Evolutionary conservation across 495 filamentous ascomycete species (phyloP).

Genomic region (Cryomyces minteri): DNA sequence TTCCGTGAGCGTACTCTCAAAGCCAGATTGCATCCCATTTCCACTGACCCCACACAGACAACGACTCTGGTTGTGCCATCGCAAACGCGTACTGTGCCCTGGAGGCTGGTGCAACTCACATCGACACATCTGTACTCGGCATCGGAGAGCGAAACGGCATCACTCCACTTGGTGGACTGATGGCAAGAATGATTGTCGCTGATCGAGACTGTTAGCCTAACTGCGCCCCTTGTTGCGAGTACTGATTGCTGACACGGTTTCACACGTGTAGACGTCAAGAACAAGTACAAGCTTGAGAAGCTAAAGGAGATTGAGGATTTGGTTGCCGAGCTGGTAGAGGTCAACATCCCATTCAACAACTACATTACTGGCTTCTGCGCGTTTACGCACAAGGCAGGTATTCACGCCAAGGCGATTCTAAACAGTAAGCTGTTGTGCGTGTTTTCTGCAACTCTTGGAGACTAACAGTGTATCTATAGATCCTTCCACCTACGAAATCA

Average conservation of each 20-base stretch:
- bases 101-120: slow-evolving; percentile 55
- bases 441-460: no score
- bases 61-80: slow-evolving; percentile 63
- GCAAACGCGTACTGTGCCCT: slow-evolving; percentile 62
- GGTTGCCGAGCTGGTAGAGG: slow-evolving; percentile 51
- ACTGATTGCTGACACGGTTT: no score
- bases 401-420: slow-evolving; percentile 72
- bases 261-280: slow-evolving; percentile 24
- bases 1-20: not conserved
- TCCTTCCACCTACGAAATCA: slow-evolving; percentile 63
- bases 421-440: slow-evolving; percentile 32
- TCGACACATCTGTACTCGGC: slow-evolving; percentile 38
- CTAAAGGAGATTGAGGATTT: slow-evolving; percentile 63
- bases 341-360: slow-evolving; percentile 72
- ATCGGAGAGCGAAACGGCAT: slow-evolving; percentile 71
- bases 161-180: slow-evolving; percentile 53
- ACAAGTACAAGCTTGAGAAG: slow-evolving; percentile 61
- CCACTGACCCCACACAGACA: slow-evolving; percentile 24
- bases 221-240: no score
- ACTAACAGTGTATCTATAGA: no score
- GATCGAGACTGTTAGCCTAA: slow-evolving; percentile 28
- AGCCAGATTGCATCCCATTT: slow-evolving; percentile 56
- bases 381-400: slow-evolving; percentile 91
- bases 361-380: slow-evolving; percentile 80
- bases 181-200: slow-evolving; percentile 63